These are phyloP conservation scores for Eutrema salsugineum DNA, from an alignment of 441 rosid genomes.

Conservation along the genomic window DNA sequence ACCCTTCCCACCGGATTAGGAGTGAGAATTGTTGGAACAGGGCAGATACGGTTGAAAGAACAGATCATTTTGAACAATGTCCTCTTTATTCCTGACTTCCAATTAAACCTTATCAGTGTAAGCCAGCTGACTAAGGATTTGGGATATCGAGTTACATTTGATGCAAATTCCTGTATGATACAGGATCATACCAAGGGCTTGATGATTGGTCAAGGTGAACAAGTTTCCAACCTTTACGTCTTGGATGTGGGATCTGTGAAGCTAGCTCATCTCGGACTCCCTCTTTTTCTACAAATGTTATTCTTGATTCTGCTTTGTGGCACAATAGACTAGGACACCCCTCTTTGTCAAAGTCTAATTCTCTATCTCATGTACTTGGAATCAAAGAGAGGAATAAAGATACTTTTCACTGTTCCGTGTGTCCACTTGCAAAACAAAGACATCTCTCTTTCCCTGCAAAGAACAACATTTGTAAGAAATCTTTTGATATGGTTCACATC, in stretches of 20 bases:
- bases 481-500: background rate
- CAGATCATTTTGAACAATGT: too few relatives aligned
- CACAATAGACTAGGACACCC: background rate
- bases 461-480: background rate
- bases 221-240: background rate
- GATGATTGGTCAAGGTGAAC: background rate
- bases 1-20: too few relatives aligned
- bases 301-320: background rate
- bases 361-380: background rate
- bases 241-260: background rate
- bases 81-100: too few relatives aligned
- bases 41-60: too few relatives aligned
- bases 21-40: too few relatives aligned
- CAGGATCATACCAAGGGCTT: background rate
- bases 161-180: background rate
- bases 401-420: background rate
- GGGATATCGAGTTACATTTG: background rate
- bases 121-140: background rate
- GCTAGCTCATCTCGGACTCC: background rate
- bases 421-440: background rate
- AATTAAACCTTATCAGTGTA: background rate
- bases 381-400: background rate
- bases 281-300: background rate
- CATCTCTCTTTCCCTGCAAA: background rate
- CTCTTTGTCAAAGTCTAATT: background rate